Base-by-base conservation (phyloP, 352 stramenopile genomes). In the Pythium rishiriense region DNA sequence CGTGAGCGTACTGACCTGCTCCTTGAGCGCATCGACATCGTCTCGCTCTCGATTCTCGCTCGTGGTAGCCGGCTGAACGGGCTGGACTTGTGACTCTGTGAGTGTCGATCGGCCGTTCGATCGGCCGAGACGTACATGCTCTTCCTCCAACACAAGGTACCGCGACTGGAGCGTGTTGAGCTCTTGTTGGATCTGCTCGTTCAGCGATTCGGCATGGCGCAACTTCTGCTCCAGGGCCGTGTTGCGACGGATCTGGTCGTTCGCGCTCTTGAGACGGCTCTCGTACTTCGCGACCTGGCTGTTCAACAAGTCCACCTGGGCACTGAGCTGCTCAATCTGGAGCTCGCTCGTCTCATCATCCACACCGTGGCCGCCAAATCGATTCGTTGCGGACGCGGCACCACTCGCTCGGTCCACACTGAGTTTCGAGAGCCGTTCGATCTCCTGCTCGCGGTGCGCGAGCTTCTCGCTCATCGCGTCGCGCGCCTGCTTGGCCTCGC, bases 201-300 rank as follows among this genome's bases (percentile, higher is more conserved):
- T 78, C 22, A 79, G 60, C 9, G 67, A 28, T 26, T 90, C 81
- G 19, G 75, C 64, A 68, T 88, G 65, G 25, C 76, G 87, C 15
- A 94, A 57, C 31, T 88, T 83, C 12, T 92, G 70, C 3, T 80
- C 74, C 1, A 92, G 60, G 17, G 35, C 49, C 14, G 61, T 73
- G 47, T 78, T 78, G 1, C 69, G 71, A 29, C 50, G 61, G 29
- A 90, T 74, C 53, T 90, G 74, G 24, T 90, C 70, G 25, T 76
- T 79, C 1, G 81, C 73, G 24, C 88, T 79, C 57, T 81, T 83
- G 1, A 94, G 64, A 35, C 81, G 78, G n/a, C 67, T 70, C 51
- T 94, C 86, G 59, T 94, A 93, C 67, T 90, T 93, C 25, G 76
- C 81, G 24, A 93, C 83, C 49, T 94, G 84, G 47, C 83, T 83